Base-by-base conservation (phyloP, 2,329 filamentous ascomycete species). In the Seiridium unicorne region DNA sequence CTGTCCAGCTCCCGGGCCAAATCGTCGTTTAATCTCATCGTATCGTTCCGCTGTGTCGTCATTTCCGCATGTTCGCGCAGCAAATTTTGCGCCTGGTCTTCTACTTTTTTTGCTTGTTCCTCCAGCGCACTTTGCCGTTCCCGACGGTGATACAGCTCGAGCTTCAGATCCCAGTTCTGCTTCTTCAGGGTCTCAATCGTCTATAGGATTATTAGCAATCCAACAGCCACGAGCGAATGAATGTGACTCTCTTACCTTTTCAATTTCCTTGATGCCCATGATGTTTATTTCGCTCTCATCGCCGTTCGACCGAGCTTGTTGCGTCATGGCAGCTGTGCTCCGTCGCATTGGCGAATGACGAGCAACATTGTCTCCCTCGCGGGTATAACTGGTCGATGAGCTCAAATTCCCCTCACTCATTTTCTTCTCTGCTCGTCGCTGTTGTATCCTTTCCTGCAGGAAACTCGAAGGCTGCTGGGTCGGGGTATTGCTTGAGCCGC, bases 111-210 rank as follows among this genome's bases (percentile, higher is more conserved):
- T n/a, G 88, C 66, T 46, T 80, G 78, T 40, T 82, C 78, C 68
- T 91, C 87, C 40, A 91, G 68, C 31, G 76, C 76, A 7, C 79
- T 80, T 67, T 89, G 87, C 57, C 83, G 81, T 72, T 92, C 84
- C 35, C 89, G 81, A 5, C 88, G 82, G 68, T 92, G 88, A 65
- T 84, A 90, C 1, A 92, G 73, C 69, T 92, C 89, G 38, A 92
- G 78, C 72, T 92, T 92, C 47, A 92, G 79, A 65, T 91, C 89
- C 65, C 92, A 92, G 68, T 92, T 92, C 73, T 91, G 85, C 70
- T 92, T 92, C 71, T 89, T 86, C 31, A 92, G 74, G 1, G 80
- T 87, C 44, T 66, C 58, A 55, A 18, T 58, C 11, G 49, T 38
- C 48, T 63, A 26, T 26, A 26, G 18, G 18, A 26, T 26, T 26